Base-by-base conservation (phyloP, 176 grass and related monocot species). In the Elaeis guineensis region DNA sequence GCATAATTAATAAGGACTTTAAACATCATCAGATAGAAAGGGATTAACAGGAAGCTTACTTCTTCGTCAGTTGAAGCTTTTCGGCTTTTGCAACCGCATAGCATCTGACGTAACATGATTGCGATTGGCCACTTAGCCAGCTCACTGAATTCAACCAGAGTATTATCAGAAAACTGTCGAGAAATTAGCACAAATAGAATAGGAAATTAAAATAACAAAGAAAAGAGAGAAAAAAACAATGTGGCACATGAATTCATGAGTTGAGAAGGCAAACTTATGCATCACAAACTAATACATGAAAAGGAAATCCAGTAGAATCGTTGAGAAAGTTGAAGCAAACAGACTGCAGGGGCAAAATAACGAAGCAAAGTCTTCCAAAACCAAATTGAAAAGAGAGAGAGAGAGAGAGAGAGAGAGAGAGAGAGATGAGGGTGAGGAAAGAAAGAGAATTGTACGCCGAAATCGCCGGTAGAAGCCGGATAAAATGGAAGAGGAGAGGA, bases 1-100 rank as follows among this genome's bases (percentile, higher is more conserved):
- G 5, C 15, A 49, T 4, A 5, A 18, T 19, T 9, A 19, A 15
- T 49, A 23, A 49, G 7, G 20, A 48, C 5, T 2, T 59, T 16
- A 55, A 3, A 6, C 22, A 15, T 52, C 21, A 54, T 17, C 2
- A 52, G 28, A 44, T 3, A 24, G 4, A 19, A 25, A 28, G n/a
- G 7, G 8, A 16, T 17, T 16, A 24, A 48, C 2, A 21, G 53
- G 68, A 56, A 8, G 56, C 58, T 90, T 78, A 91, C 92, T 88
- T 97, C 59, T 88, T 97, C 5, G 75, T 63, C 12, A 82, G 66
- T 16, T 90, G 84, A 73, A 81, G 58, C 49, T 76, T 86, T 55
- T 83, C 72, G 9, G 84, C 24, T 89, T 78, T 83, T 16, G 80
- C 75, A 0, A 65, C 66, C 17, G 79, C 67, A 30, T 85, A 76